Evolutionary conservation across 768 basidiomycete genomes (phyloP), one percentile per base, ranked within the genome.

Genomic region (Psilocybe azurescens): DNA sequence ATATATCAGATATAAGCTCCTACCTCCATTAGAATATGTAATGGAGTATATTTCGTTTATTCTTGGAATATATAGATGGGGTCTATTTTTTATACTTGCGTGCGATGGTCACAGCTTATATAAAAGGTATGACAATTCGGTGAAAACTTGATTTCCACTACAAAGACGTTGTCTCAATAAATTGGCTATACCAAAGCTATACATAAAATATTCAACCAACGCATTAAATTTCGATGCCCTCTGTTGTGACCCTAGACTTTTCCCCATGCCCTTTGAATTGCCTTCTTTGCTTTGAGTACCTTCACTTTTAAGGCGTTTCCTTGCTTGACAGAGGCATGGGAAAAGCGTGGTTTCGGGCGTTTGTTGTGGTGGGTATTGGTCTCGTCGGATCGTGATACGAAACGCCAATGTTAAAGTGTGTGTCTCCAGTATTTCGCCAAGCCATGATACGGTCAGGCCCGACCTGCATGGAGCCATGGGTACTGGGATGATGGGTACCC

Each of bases 391-490:
- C 39, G 16, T 55, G 54, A 16, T 55, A 55, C 28, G 54, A 55
- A 20, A 55, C 54, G 18, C 54, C 54, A 28, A 55, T 13, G 54
- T 55, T 44, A 36, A 55, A 55, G 24, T 44, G 54, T 38, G 36
- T n/a, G 20, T 55, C 54, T 28, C 24, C 18, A 3, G 24, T 7
- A 24, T 55, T 39, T 24, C 54, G n/a, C 10, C 24, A 55, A 20
- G 54, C 54, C 20, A 55, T 36, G 38, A 55, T 18, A 36, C 54
- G 54, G 54, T 55, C 54, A 20, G 36, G 36, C 14, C 54, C 54
- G 18, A 55, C 54, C 39, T 41, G n/a, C 54, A 55, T 55, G 39
- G 54, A 55, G 29, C 38, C 44, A 14, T 55, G 54, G 6, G 54
- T 28, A 44, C 39, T 55, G 9, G 5, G 13, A 41, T 36, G 54